Evolutionary conservation across 2,329 filamentous ascomycete species (phyloP).

Genomic region (Aspergillus candidus): DNA sequence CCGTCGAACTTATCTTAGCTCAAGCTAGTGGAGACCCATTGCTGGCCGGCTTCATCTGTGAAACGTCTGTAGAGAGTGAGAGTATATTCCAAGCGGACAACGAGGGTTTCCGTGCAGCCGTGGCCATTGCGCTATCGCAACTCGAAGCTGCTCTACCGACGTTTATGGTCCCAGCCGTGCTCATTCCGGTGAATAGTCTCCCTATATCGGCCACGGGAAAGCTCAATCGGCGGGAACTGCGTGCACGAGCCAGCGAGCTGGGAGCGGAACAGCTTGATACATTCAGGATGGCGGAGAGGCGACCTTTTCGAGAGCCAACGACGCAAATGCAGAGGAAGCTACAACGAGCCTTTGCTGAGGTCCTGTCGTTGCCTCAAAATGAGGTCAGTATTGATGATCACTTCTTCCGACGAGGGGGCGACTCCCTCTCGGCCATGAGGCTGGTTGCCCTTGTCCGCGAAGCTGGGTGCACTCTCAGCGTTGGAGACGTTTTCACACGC

Average conservation of each 20-base stretch:
- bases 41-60: too few relatives aligned
- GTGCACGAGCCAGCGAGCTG: neutral
- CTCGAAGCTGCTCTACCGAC: too few relatives aligned
- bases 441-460: too few relatives aligned
- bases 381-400: neutral
- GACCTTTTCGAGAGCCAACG: neutral
- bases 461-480: too few relatives aligned
- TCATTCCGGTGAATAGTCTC: neutral
- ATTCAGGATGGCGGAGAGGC: neutral
- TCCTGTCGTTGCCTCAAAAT: neutral
- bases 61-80: too few relatives aligned
- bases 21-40: too few relatives aligned
- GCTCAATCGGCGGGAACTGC: constrained; percentile 1
- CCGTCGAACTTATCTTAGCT: too few relatives aligned
- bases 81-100: too few relatives aligned
- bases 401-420: constrained; percentile 18
- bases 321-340: neutral
- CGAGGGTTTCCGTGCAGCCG: too few relatives aligned
- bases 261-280: neutral
- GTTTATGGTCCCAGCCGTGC: constrained; percentile 4
- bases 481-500: too few relatives aligned
- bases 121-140: too few relatives aligned
- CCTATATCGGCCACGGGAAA: constrained; percentile 3
- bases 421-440: too few relatives aligned
- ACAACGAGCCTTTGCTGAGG: neutral